These are phyloP conservation scores for Primulina eburnea DNA, from an alignment of 257 asterid genomes.

Conservation along the genomic window DNA sequence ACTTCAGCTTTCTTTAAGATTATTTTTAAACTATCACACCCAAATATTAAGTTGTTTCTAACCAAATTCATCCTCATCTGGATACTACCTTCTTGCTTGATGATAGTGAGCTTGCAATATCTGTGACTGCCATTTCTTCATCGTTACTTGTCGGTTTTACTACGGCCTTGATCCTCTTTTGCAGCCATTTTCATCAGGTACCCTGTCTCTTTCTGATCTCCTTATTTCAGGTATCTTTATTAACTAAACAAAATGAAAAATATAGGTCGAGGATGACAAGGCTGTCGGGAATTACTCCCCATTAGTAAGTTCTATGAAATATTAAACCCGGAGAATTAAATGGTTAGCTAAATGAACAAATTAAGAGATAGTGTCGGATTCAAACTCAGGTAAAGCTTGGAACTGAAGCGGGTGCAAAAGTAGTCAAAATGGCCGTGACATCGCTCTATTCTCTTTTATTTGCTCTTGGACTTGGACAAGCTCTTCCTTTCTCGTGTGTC, in stretches of 20 bases:
- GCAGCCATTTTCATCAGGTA: conserved; percentile 98
- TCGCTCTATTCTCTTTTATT: conserved; percentile 51
- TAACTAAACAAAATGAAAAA: conserved; percentile 18
- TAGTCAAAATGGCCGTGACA: conserved; percentile 50
- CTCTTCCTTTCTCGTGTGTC: conserved; percentile 60
- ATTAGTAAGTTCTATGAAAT: conserved; percentile 46
- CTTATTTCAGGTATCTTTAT: background rate
- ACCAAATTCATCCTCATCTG: background rate
- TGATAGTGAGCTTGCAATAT: conserved; percentile 53
- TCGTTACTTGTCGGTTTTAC: conserved; percentile 87
- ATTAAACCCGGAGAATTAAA: conserved; percentile 10
- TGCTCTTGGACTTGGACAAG: conserved; percentile 52
- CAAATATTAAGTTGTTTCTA: background rate
- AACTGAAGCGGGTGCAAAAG: conserved; percentile 52
- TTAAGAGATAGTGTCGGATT: background rate
- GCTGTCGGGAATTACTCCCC: conserved; percentile 78
- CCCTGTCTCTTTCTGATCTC: conserved; percentile 11
- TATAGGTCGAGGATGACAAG: conserved; percentile 67
- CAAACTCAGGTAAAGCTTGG: conserved; percentile 74
- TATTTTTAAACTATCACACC: background rate
- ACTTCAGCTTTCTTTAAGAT: too few species aligned
- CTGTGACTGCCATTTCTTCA: conserved; percentile 58
- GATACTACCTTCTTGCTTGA: conserved; percentile 20
- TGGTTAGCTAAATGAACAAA: conserved; percentile 1
- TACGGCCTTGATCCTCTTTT: conserved; percentile 79